A percentile compares a stretch with the other conserved stretches of the same genome.
These are phyloP conservation scores for Nelumbo lutea DNA, from an alignment of 164 flowering plant genomes.

Conservation along the genomic window DNA sequence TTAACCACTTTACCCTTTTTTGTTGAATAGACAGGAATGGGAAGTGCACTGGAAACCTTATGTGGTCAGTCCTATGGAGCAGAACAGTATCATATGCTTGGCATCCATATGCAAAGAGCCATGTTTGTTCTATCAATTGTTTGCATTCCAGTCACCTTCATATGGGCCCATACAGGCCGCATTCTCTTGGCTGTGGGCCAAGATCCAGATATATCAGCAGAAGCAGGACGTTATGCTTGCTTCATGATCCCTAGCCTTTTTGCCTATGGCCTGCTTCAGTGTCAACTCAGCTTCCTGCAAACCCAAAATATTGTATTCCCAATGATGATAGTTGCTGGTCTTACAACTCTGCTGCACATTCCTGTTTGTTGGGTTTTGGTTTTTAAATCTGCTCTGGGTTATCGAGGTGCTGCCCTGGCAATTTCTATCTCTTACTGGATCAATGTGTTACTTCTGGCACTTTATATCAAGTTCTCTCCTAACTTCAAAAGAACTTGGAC, in stretches of 20 bases:
- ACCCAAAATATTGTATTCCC: slow-evolving; percentile 35
- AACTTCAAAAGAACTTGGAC: slow-evolving; percentile 25
- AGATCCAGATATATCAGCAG: slow-evolving; percentile 26
- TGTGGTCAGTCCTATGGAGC: slow-evolving; percentile 43
- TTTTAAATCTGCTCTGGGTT: slow-evolving; percentile 27
- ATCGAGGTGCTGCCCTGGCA: slow-evolving; percentile 35
- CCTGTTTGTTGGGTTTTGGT: slow-evolving; percentile 33
- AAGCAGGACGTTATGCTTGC: slow-evolving; percentile 29
- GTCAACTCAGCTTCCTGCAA: slow-evolving; percentile 29
- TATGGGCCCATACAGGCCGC: slow-evolving; percentile 25
- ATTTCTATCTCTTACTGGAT: slow-evolving; percentile 28
- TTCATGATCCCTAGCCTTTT: slow-evolving; percentile 35
- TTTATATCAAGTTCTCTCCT: slow-evolving; percentile 22
- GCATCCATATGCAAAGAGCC: slow-evolving; percentile 31
- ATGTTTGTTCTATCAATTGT: slow-evolving; percentile 21
- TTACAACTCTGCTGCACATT: slow-evolving; percentile 24
- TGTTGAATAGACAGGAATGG: slow-evolving; percentile 28
- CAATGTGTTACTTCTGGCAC: slow-evolving; percentile 18
- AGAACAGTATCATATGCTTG: slow-evolving; percentile 30
- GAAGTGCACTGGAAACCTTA: slow-evolving; percentile 34
- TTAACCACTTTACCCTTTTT: not conserved
- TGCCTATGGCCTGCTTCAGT: slow-evolving; percentile 30
- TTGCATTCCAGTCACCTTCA: slow-evolving; percentile 29
- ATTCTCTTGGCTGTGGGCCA: slow-evolving; percentile 27
- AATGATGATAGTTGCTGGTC: slow-evolving; percentile 33